These are phyloP conservation scores for Sporothrix mexicana DNA, from an alignment of 2,329 filamentous ascomycete species.

Conservation along the genomic window DNA sequence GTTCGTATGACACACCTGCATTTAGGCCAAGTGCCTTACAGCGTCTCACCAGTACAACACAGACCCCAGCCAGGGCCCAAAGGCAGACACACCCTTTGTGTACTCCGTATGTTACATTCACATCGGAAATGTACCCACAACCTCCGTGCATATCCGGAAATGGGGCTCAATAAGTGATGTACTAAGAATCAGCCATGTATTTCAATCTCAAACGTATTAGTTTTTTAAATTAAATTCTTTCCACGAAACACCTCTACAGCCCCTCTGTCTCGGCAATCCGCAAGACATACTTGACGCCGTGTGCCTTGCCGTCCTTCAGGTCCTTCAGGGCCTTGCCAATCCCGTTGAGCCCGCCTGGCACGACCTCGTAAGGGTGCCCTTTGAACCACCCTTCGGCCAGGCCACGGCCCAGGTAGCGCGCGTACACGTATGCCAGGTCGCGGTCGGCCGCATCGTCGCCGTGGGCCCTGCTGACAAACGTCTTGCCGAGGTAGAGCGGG, in stretches of 20 bases:
- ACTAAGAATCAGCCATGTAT: too few relatives aligned
- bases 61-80: too few relatives aligned
- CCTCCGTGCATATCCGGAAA: too few relatives aligned
- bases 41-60: too few relatives aligned
- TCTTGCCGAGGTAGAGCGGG: constrained; percentile 37
- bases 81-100: too few relatives aligned
- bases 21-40: too few relatives aligned
- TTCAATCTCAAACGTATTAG: too few relatives aligned
- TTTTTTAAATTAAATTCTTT: too few relatives aligned
- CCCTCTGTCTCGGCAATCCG: constrained; percentile 46
- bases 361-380: constrained; percentile 56
- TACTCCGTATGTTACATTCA: too few relatives aligned
- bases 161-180: too few relatives aligned
- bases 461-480: constrained; percentile 40
- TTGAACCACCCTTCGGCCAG: constrained; percentile 57
- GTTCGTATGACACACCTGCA: too few relatives aligned
- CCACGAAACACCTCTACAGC: neutral
- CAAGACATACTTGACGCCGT: constrained; percentile 69
- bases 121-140: too few relatives aligned
- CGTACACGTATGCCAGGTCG: constrained; percentile 49
- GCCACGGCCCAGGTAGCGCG: constrained; percentile 48
- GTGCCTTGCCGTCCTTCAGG: constrained; percentile 65
- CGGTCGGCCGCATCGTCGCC: constrained; percentile 33
- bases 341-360: constrained; percentile 60
- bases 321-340: constrained; percentile 59